phyloP scores from a whole-genome alignment of 129 eudicot genomes.

The Tagetes patula region DNA sequence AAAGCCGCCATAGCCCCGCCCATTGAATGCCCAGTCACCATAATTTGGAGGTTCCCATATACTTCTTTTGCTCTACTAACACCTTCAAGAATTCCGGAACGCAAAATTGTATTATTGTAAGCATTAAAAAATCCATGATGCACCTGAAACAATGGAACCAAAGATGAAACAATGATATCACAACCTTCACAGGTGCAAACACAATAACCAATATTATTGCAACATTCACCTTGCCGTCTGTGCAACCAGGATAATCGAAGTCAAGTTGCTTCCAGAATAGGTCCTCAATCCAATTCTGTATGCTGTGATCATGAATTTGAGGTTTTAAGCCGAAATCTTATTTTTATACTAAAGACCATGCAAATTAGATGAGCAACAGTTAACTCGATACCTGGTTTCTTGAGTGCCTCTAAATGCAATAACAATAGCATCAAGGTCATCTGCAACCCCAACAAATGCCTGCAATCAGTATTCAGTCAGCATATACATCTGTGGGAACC shows the following conservation, averaged over 20 bases:
- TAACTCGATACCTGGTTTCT: conserved; percentile 55
- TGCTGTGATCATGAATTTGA: conserved; percentile 40
- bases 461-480: conserved; percentile 34
- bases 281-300: conserved; percentile 93
- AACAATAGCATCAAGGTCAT: conserved; percentile 70
- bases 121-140: conserved; percentile 98
- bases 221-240: conserved; percentile 68
- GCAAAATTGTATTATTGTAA: conserved; percentile 76
- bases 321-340: neutral
- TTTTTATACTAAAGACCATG: neutral
- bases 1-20: conserved; percentile 98
- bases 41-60: conserved; percentile 63
- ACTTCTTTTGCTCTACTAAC: conserved; percentile 51
- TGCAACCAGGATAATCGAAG: conserved; percentile 73
- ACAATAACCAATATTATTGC: conserved; percentile 5
- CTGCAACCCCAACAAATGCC: conserved; percentile 96
- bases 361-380: neutral
- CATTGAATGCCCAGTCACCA: conserved; percentile 96
- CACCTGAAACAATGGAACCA: conserved; percentile 50
- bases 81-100: conserved; percentile 71
- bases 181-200: neutral
- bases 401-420: conserved; percentile 98
- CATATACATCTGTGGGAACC: conserved; percentile 11
- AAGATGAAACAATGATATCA: conserved; percentile 14
- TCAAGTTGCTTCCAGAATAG: conserved; percentile 96